Conservation (phyloP, 306 rosid species). For the Sphenostylis stenocarpa region DNA sequence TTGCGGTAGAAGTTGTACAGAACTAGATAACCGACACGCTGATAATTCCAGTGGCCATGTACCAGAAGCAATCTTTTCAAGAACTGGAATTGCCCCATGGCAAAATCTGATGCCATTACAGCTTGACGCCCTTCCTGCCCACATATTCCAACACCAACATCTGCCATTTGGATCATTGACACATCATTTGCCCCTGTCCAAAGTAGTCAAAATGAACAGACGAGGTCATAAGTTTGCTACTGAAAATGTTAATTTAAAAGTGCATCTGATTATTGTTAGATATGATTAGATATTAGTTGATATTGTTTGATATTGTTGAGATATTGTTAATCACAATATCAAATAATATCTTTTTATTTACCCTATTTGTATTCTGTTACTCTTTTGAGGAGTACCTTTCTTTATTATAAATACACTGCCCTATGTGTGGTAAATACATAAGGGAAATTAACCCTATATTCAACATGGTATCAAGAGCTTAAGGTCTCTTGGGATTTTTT, state of each 20-base stretch:
- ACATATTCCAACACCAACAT: slow-evolving; percentile 90
- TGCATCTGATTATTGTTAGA: slow-evolving; percentile 4
- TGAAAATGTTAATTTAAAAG: slow-evolving; percentile 5
- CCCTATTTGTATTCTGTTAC: no score
- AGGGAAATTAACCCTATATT: no score
- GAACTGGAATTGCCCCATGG: slow-evolving; percentile 88
- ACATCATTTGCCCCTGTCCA: slow-evolving; percentile 84
- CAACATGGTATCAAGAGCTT: no score
- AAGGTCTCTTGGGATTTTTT: no score
- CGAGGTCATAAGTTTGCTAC: slow-evolving; percentile 14
- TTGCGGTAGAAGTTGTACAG: slow-evolving; percentile 90
- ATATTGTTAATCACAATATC: no score
- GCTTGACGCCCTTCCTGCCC: slow-evolving; percentile 99
- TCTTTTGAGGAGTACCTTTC: no score
- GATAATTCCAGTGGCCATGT: slow-evolving; percentile 97
- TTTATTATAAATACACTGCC: no score
- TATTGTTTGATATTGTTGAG: no score
- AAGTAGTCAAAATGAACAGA: neutral
- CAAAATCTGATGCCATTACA: slow-evolving; percentile 94
- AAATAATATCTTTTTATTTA: no score
- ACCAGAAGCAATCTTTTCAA: slow-evolving; percentile 71
- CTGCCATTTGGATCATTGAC: slow-evolving; percentile 97
- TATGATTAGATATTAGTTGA: no score
- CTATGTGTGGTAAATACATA: no score
- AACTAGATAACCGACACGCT: slow-evolving; percentile 75